These are phyloP conservation scores for Acacia confusa DNA, from an alignment of 306 rosid genomes.

Conservation along the genomic window DNA sequence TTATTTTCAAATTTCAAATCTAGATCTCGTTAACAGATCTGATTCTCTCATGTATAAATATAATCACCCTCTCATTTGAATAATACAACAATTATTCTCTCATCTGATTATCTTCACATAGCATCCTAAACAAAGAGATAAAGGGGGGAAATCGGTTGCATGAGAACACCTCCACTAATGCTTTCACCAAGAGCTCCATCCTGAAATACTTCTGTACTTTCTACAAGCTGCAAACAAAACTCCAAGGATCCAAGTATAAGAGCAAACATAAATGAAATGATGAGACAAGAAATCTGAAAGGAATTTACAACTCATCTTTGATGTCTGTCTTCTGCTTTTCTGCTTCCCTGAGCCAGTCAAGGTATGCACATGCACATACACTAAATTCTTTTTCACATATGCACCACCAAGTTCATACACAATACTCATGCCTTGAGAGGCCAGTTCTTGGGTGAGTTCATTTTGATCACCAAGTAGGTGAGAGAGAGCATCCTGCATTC, in stretches of 20 bases:
- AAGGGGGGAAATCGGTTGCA: too few relatives aligned
- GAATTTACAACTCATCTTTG: slow-evolving; percentile 59
- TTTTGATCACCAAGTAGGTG: slow-evolving; percentile 89
- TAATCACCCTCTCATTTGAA: too few relatives aligned
- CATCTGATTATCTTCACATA: too few relatives aligned
- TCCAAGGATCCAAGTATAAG: not conserved
- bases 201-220: slow-evolving; percentile 90
- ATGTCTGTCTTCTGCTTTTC: slow-evolving; percentile 67
- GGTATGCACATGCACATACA: slow-evolving; percentile 77
- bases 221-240: slow-evolving; percentile 65
- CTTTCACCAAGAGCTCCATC: slow-evolving; percentile 87
- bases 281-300: slow-evolving; percentile 3
- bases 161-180: slow-evolving; percentile 75
- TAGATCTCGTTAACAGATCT: too few relatives aligned
- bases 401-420: slow-evolving; percentile 94
- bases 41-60: too few relatives aligned
- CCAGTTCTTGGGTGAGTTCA: slow-evolving; percentile 94
- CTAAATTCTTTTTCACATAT: slow-evolving; percentile 79
- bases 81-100: too few relatives aligned
- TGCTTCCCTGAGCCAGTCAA: slow-evolving; percentile 85
- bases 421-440: slow-evolving; percentile 99
- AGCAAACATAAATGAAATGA: slow-evolving; percentile 4
- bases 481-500: slow-evolving; percentile 91
- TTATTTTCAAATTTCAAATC: too few relatives aligned
- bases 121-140: too few relatives aligned